These are phyloP conservation scores for Spizellomyces sp. DNA, from an alignment of 192 early-diverging fungal species.

Conservation along the genomic window DNA sequence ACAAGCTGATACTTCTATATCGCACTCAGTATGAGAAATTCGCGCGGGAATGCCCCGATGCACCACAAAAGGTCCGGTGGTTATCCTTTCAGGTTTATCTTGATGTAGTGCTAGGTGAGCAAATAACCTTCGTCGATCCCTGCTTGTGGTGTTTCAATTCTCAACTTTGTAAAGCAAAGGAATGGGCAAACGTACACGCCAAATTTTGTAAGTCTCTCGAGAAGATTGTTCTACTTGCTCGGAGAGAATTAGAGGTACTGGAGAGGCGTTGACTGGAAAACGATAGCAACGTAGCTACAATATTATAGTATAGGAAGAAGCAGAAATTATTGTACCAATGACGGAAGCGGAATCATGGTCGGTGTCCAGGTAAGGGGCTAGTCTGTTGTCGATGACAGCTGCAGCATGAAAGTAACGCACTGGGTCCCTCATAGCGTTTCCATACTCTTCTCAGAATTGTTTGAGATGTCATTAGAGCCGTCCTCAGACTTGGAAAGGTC, in stretches of 20 bases:
- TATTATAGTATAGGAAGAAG: constrained; percentile 1
- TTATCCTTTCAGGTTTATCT: constrained; percentile 26
- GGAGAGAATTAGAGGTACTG: background rate
- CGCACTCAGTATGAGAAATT: too few species aligned
- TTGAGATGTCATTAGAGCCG: background rate
- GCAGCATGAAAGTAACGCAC: background rate
- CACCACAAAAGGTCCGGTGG: too few species aligned
- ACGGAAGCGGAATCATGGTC: constrained; percentile 20
- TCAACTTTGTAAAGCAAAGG: constrained; percentile 1
- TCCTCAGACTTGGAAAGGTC: background rate
- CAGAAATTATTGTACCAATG: constrained; percentile 21
- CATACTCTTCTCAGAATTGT: background rate
- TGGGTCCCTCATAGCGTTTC: too few species aligned
- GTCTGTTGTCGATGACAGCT: background rate
- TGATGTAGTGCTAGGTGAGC: constrained; percentile 15
- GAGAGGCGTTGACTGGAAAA: too few species aligned
- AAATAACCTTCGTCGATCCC: too few species aligned
- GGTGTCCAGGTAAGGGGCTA: constrained; percentile 1
- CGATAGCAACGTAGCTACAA: too few species aligned
- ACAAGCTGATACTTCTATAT: too few species aligned
- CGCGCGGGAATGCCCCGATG: too few species aligned
- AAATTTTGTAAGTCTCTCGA: background rate
- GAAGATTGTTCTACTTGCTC: constrained; percentile 8
- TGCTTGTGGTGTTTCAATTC: background rate
- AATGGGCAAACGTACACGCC: constrained; percentile 8